Conservation (phyloP, 441 rosid species). For the Viola pubescens region DNA sequence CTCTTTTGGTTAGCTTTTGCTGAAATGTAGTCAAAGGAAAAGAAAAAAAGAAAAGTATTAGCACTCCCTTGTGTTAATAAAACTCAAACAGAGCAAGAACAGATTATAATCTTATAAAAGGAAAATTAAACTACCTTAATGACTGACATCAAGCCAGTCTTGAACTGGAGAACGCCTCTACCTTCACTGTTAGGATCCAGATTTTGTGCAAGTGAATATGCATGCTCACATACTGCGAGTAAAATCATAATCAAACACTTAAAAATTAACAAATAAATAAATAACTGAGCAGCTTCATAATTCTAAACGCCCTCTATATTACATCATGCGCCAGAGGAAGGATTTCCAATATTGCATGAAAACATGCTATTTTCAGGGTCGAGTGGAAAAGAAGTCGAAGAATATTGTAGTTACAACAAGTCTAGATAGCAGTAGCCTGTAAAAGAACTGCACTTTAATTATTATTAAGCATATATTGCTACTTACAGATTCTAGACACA, state of each 20-base stretch:
- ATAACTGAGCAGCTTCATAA: not conserved
- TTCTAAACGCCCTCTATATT: not conserved
- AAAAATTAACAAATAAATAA: not conserved
- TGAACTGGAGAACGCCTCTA: slow-evolving; percentile 93
- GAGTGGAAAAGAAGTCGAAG: no score
- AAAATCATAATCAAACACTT: slow-evolving; percentile 12
- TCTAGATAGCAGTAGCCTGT: no score
- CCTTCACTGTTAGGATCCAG: slow-evolving; percentile 97
- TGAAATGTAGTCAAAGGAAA: slow-evolving; percentile 28
- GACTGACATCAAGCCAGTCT: slow-evolving; percentile 93
- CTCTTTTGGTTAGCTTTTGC: slow-evolving; percentile 96
- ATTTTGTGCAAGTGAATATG: slow-evolving; percentile 85
- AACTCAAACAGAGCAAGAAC: not conserved
- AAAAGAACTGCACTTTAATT: no score
- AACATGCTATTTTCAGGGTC: no score
- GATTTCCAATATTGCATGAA: no score
- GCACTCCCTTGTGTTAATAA: not conserved
- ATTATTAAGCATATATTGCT: not conserved
- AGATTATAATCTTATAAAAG: not conserved
- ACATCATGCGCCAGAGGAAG: not conserved
- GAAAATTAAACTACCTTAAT: slow-evolving; percentile 52
- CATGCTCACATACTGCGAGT: slow-evolving; percentile 90
- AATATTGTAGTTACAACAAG: no score
- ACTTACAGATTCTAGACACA: slow-evolving; percentile 74
- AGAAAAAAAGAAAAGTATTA: not conserved